Evolutionary conservation across 202 grass and related monocot species (phyloP), one percentile per base, ranked within the genome.

Genomic region (Zoysia matrella): DNA sequence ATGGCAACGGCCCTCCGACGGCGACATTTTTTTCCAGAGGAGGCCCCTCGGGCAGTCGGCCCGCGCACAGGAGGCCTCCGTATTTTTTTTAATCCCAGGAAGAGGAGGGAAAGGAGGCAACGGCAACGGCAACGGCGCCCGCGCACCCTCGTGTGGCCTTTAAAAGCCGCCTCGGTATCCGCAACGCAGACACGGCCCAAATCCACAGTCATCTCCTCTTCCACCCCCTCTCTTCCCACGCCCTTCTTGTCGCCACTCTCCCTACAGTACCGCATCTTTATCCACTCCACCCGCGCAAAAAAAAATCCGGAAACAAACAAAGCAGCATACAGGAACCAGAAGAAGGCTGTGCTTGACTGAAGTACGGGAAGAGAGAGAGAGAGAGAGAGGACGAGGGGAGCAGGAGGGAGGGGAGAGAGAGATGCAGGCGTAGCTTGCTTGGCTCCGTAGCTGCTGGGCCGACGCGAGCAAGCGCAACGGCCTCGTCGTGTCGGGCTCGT

Each of bases 101-200:
- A 61, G 60, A 5, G 45, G 12, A 4, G 11, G 41, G 53, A 42
- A 78, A 56, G 36, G n/a, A 15, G 41, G 67, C 45, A 73, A 84
- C 13, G 44, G 58, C 45, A 73, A 84, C 13, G 44, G 58, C 73
- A 36, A 36, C 30, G 30, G 30, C 30, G 83, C 44, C 30, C 55
- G 62, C 41, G 44, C 62, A 54, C 45, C 67, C 77, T 73, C 70
- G 13, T 47, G 76, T 30, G 68, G 3, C 2, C 13, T 71, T 80
- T 44, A 65, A 88, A 48, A 60, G 69, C 54, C 76, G 73, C 76
- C 74, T 96, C 71, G 90, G 86, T 89, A 81, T 83, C 81, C 78
- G 84, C 80, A 77, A 70, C 78, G 65, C 67, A 53, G 30, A 36
- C 64, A 53, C 62, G 4, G 67, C 77, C 79, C 67, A 83, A 67